Evolutionary conservation across 352 stramenopile species (phyloP), one percentile per base, ranked within the genome.

Genomic region (Elongisporangium undulatum): DNA sequence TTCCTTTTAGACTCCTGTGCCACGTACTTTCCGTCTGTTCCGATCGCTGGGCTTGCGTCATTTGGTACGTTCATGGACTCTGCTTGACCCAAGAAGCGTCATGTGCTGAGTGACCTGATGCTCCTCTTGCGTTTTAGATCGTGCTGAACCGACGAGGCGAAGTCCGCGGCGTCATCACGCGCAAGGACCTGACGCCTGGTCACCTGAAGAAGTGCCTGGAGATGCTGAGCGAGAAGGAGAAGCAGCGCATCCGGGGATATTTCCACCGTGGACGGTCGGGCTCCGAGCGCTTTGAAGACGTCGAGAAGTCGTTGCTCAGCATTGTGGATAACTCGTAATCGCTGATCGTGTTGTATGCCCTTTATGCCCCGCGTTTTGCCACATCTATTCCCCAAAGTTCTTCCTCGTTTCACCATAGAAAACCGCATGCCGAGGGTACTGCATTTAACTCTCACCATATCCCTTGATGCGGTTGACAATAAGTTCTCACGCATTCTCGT

Each of bases 31-130:
- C 78, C 87, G 95, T 29, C 68, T 99, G 20, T 99, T 99, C 73
- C 92, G 97, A 17, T 99, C 97, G 8, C 74, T 99, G 26, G 97
- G 97, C 39, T 77, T 99, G 57, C 92, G 97, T 22, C 97, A 99
- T 64, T 80, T 99, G 56, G 77, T 85, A 69, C 23, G 68, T 59
- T 56, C 12, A 6, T 38, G 15, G n/a, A 7, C 62, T 16, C 26
- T 51, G 2, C 51, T 51, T 4, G 29, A 34, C 48, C 6, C 4
- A 20, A 50, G 16, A 55, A 9, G 8, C 17, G 16, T 53, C 19
- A 24, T 34, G 45, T 10, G n/a, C 8, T 57, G 2, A 16, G 6
- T 59, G 21, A 38, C 15, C 38, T 22, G 22, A 41, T 20, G 3
- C 19, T 53, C 21, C 9, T 51, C 48, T 51, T 49, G 8, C 23